Evolutionary conservation across 179 eudicot species (phyloP), one percentile per base, ranked within the genome.

Genomic region (Patellifolia procumbens): DNA sequence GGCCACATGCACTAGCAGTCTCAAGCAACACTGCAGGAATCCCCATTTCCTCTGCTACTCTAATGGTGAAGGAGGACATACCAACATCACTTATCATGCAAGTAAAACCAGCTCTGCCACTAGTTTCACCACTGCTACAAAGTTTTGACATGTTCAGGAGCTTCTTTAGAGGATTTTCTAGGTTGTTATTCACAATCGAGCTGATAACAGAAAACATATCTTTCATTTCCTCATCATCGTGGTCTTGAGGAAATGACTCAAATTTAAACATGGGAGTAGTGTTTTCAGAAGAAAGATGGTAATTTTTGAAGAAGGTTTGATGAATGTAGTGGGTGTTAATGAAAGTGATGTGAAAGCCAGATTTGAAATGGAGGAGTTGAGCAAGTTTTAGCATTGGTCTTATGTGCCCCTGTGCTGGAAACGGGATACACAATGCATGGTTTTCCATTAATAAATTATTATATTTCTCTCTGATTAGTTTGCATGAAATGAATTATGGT

Each of bases 381-480:
- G 87, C 81, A 16, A 85, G 83, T 39, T 73, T 78, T 62, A 82
- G 64, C 74, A 76, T 56, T 0, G 81, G 83, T 13, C 42, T 79
- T 3, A 85, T 64, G 60, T 85, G 87, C 70, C 87, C 82, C 70
- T 82, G 87, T n/a, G 79, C 70, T 55, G 85, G 87, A 68, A 43
- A 85, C 13, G 87, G 78, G 15, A 79, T 56, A 37, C 74, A 81
- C 8, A 80, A 75, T 42, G 70, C 81, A 61, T 81, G 85, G 15
- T 70, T 72, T 56, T 46, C 76, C 73, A 15, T 32, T 24, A 1
- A 8, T 52, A 13, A 37, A 5, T 37, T 2, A 37, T 2, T 2
- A 37, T 2, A 12, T 37, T 7, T 35, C 34, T 64, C 7, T 28
- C 11, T 31, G 15, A 34, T 17, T 64, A 19, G 15, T 2, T 37